Evolutionary conservation across 2,329 filamentous ascomycete species (phyloP).

Genomic region (Trichophyton mentagrophytes): DNA sequence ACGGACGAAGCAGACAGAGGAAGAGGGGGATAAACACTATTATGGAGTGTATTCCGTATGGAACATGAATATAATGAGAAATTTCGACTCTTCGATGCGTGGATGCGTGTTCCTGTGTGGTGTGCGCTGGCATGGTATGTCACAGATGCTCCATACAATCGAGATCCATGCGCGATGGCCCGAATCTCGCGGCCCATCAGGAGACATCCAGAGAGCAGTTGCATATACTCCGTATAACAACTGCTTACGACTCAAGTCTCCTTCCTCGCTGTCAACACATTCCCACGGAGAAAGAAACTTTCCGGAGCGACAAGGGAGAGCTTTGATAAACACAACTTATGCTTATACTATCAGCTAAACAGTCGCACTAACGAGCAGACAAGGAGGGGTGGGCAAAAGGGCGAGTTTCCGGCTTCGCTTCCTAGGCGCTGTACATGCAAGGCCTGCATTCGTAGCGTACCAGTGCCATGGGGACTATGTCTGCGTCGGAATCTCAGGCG

Average conservation of each 20-base stretch:
- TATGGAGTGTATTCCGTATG: too few relatives aligned
- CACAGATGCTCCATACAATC: not conserved
- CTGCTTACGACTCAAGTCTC: too few relatives aligned
- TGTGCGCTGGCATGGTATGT: not conserved
- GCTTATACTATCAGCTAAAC: not conserved
- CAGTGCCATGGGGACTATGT: not conserved
- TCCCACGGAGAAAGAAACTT: not conserved
- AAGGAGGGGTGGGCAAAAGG: not conserved
- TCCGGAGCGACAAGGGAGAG: not conserved
- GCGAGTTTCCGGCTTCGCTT: not conserved
- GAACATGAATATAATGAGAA: not conserved
- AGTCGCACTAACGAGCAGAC: too few relatives aligned
- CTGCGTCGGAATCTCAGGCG: not conserved
- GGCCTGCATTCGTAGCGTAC: not conserved
- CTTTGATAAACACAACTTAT: not conserved
- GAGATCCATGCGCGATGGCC: conserved; percentile 1
- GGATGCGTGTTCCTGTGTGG: not conserved
- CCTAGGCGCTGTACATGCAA: not conserved
- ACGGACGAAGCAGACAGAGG: not conserved
- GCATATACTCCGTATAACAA: too few relatives aligned
- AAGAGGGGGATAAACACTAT: too few relatives aligned
- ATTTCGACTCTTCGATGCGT: not conserved
- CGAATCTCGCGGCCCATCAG: not conserved
- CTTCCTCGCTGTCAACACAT: too few relatives aligned
- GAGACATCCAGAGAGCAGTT: too few relatives aligned